Conservation (phyloP, 768 basidiomycete species). For the Collybia mongolica region DNA sequence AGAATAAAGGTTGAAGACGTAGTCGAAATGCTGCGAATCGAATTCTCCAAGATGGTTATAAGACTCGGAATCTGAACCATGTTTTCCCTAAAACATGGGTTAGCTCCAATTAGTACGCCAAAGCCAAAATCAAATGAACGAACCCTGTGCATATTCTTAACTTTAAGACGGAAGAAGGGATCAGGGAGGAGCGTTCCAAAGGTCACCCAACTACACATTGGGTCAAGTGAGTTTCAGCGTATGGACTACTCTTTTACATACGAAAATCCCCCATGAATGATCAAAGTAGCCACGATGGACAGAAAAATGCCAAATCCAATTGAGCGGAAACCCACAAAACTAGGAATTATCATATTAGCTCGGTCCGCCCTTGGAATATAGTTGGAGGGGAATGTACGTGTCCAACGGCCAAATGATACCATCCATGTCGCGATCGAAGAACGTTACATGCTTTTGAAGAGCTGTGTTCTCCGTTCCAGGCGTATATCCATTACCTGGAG, state of each 20-base stretch:
- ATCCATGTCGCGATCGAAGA: conserved; percentile 44
- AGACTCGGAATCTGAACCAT: conserved; percentile 39
- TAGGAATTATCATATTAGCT: conserved; percentile 8
- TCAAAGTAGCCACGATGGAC: conserved; percentile 30
- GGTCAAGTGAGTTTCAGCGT: neutral
- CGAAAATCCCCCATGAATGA: conserved; percentile 42
- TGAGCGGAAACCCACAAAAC: conserved; percentile 36
- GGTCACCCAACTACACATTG: conserved; percentile 28
- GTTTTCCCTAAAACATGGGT: conserved; percentile 29
- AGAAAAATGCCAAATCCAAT: conserved; percentile 36
- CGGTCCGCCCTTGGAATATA: neutral
- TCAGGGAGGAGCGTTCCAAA: conserved; percentile 37
- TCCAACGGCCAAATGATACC: conserved; percentile 46
- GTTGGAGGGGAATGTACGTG: conserved; percentile 30
- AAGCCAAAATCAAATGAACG: conserved; percentile 3
- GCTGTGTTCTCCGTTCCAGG: conserved; percentile 30
- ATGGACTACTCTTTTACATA: conserved; percentile 17
- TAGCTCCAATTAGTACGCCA: neutral
- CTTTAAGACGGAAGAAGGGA: conserved; percentile 40
- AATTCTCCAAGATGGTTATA: conserved; percentile 39
- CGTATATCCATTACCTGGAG: conserved; percentile 13
- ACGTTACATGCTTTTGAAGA: conserved; percentile 41
- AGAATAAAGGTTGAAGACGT: conserved; percentile 40
- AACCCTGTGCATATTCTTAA: conserved; percentile 38
- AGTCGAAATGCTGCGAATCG: conserved; percentile 36